phyloP scores from a whole-genome alignment of 2,329 filamentous ascomycete genomes.

The Fusarium annulatum region DNA sequence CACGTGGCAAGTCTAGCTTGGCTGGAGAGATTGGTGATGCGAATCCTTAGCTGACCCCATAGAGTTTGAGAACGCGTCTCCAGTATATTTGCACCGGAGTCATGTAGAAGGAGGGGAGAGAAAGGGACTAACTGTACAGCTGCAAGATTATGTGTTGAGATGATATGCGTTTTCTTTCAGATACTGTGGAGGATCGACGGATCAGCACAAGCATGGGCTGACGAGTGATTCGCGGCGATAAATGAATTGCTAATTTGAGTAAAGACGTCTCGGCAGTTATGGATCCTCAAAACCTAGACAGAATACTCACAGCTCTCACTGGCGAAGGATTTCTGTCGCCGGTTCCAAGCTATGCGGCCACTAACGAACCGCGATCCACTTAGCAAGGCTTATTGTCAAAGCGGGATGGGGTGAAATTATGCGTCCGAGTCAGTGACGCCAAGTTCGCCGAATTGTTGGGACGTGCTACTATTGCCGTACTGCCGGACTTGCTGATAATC shows the following conservation, averaged over 20 bases:
- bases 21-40: neutral
- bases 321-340: rapidly evolving
- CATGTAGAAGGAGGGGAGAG: rapidly evolving
- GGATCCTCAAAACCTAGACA: rapidly evolving
- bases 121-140: rapidly evolving
- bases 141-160: rapidly evolving
- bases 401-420: neutral
- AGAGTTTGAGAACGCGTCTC: neutral
- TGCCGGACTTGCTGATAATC: neutral
- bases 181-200: neutral
- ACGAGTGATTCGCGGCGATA: neutral
- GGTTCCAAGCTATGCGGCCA: neutral
- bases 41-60: neutral
- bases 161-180: neutral
- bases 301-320: rapidly evolving
- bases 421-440: neutral
- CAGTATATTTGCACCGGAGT: neutral
- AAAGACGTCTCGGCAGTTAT: neutral
- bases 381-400: neutral
- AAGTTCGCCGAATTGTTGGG: neutral
- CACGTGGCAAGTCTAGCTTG: neutral
- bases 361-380: neutral
- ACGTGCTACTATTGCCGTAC: neutral
- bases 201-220: neutral
- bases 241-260: neutral